These are phyloP conservation scores for Xylaria sp. DNA, from an alignment of 2,329 filamentous ascomycete species.

Conservation along the genomic window DNA sequence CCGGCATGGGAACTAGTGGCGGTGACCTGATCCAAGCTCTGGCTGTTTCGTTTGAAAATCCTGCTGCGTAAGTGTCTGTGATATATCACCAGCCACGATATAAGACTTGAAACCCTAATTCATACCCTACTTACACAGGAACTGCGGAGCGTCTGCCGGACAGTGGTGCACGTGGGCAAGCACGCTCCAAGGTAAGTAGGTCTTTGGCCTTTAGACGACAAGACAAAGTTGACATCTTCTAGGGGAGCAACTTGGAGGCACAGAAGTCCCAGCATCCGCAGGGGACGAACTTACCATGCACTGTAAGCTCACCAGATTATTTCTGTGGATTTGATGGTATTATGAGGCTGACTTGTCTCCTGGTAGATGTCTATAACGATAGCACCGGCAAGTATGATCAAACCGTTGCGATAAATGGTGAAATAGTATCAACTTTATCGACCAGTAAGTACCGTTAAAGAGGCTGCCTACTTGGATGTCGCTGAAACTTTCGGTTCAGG, in stretches of 20 bases:
- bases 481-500: slow-evolving; percentile 23
- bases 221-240: slow-evolving; percentile 4
- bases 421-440: slow-evolving; percentile 47
- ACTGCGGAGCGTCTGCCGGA: slow-evolving; percentile 47
- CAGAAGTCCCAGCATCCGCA: slow-evolving; percentile 44
- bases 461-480: background rate
- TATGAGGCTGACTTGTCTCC: background rate
- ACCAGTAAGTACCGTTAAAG: slow-evolving; percentile 36
- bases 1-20: slow-evolving; percentile 50
- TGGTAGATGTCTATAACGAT: slow-evolving; percentile 49
- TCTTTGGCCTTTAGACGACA: background rate
- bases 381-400: slow-evolving; percentile 49
- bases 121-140: slow-evolving; percentile 16
- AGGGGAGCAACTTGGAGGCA: slow-evolving; percentile 47
- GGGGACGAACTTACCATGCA: slow-evolving; percentile 47
- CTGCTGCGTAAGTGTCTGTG: slow-evolving; percentile 43
- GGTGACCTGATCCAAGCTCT: slow-evolving; percentile 51
- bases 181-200: slow-evolving; percentile 42
- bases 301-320: slow-evolving; percentile 38
- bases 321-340: background rate
- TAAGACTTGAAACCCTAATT: background rate
- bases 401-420: slow-evolving; percentile 47
- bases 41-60: slow-evolving; percentile 47
- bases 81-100: background rate
- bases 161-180: slow-evolving; percentile 52